phyloP scores from a whole-genome alignment of 176 grass and related monocot genomes.

The Dactylis glomerata region DNA sequence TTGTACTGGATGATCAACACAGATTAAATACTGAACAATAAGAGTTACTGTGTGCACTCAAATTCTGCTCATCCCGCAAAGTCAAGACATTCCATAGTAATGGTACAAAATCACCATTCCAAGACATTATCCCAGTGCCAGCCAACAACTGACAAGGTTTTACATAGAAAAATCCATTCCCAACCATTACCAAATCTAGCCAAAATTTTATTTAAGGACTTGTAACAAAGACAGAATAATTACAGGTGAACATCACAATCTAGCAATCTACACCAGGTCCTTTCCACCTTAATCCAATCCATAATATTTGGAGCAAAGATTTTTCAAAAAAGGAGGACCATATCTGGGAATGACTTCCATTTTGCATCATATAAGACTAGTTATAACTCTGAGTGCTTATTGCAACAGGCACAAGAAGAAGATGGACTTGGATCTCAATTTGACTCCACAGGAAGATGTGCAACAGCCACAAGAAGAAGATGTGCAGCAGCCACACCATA shows the following conservation, averaged over 20 bases:
- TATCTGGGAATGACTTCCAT: too few relatives aligned
- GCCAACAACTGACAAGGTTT: slow-evolving; percentile 24
- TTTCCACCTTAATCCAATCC: background rate
- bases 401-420: too few relatives aligned
- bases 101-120: background rate
- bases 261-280: slow-evolving; percentile 11
- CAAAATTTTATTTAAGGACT: background rate
- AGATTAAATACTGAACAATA: background rate
- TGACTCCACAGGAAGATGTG: too few relatives aligned
- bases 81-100: slow-evolving; percentile 5
- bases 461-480: too few relatives aligned
- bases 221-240: background rate
- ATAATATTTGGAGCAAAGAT: too few relatives aligned
- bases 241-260: background rate
- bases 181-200: slow-evolving; percentile 31
- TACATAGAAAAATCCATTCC: slow-evolving; percentile 14
- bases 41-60: background rate
- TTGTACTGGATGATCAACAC: background rate
- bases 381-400: too few relatives aligned
- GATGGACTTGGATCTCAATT: too few relatives aligned
- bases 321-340: too few relatives aligned
- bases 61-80: background rate
- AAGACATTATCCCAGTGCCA: slow-evolving; percentile 5
- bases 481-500: too few relatives aligned
- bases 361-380: too few relatives aligned